phyloP scores from a whole-genome alignment of 345 rosid species.

The Brassica cretica region DNA sequence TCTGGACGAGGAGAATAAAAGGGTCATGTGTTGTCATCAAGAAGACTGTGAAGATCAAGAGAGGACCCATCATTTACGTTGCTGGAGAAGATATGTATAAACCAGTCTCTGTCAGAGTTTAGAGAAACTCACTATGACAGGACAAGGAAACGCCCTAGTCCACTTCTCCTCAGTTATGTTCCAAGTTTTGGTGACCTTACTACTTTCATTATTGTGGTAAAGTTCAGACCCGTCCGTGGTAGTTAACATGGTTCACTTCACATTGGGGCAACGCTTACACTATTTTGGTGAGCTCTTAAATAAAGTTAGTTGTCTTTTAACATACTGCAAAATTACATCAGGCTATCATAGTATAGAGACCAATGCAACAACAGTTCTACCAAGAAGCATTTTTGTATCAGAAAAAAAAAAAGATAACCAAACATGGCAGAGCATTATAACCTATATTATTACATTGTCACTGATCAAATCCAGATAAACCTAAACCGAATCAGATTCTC shows the following conservation, averaged over 20 bases:
- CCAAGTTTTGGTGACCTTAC: too few species aligned
- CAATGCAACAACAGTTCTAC: constrained; percentile 18
- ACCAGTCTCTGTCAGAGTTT: too few species aligned
- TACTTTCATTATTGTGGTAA: too few species aligned
- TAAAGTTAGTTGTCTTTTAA: constrained; percentile 10
- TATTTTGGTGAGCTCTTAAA: constrained; percentile 8
- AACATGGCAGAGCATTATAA: constrained; percentile 7
- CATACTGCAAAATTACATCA: constrained; percentile 5
- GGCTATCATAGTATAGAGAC: constrained; percentile 12
- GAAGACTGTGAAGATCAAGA: too few species aligned
- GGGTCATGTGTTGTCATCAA: too few species aligned
- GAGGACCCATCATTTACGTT: too few species aligned
- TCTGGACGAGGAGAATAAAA: too few species aligned
- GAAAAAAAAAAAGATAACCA: background rate
- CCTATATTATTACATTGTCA: constrained; percentile 7
- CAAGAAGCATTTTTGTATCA: constrained; percentile 16
- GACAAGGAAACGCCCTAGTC: too few species aligned
- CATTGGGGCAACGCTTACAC: background rate
- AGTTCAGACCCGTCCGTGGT: too few species aligned
- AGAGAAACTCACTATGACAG: too few species aligned
- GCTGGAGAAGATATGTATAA: too few species aligned
- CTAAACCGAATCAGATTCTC: constrained; percentile 16
- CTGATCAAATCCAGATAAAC: constrained; percentile 22
- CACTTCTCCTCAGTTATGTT: too few species aligned
- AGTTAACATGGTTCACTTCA: background rate